These are phyloP conservation scores for Cercis canadensis DNA, from an alignment of 306 rosid species.

Conservation along the genomic window DNA sequence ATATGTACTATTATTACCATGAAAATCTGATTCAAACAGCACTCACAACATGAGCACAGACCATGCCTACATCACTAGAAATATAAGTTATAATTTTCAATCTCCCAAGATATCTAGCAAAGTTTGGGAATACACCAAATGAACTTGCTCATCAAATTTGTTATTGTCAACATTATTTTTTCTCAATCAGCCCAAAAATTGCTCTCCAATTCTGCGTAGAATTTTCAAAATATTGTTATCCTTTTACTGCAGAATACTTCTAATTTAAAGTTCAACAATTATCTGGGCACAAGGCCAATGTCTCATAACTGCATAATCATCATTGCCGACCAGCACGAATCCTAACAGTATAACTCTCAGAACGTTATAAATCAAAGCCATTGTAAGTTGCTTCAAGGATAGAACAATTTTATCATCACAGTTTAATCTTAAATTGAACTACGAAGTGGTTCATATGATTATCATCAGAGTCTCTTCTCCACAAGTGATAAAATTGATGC, in stretches of 20 bases:
- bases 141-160: not conserved
- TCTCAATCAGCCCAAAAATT: not conserved
- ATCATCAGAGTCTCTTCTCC: not conserved
- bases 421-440: not conserved
- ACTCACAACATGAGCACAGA: not conserved
- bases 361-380: not conserved
- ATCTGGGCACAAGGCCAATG: conserved; percentile 4
- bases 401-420: conserved; percentile 22
- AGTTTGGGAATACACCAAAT: conserved; percentile 14
- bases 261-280: conserved; percentile 1
- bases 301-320: conserved; percentile 17
- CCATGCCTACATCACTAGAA: conserved; percentile 12
- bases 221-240: conserved; percentile 12
- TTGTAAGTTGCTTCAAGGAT: not conserved
- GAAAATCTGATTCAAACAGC: not conserved
- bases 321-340: not conserved
- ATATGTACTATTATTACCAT: not conserved
- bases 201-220: not conserved
- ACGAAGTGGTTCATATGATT: not conserved
- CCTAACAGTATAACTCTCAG: not conserved
- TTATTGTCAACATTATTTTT: not conserved
- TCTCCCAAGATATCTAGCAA: conserved; percentile 7
- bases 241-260: not conserved
- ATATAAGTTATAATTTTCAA: not conserved
- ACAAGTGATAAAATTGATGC: not conserved